phyloP scores from a whole-genome alignment of 352 stramenopile species.

The Phytophthora pluvialis region DNA sequence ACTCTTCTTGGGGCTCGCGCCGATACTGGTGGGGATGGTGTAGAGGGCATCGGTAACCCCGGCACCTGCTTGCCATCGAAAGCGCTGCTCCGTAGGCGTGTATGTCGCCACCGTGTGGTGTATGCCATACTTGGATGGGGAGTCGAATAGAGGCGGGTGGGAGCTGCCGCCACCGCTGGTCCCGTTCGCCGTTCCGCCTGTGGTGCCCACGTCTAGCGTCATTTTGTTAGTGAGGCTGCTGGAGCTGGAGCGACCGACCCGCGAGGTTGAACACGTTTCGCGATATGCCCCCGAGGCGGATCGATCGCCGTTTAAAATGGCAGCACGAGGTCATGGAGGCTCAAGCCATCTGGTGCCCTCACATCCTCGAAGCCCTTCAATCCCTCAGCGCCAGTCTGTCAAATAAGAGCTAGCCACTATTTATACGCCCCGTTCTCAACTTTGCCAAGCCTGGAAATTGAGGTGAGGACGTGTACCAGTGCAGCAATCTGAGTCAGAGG shows the following conservation, averaged over 20 bases:
- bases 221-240: constrained; percentile 11
- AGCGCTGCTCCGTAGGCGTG: constrained; percentile 70
- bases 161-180: constrained; percentile 30
- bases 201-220: constrained; percentile 25
- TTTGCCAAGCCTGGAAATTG: neutral
- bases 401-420: constrained; percentile 19
- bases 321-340: neutral
- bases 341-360: neutral
- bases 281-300: constrained; percentile 3
- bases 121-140: constrained; percentile 73
- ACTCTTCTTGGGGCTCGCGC: constrained; percentile 63
- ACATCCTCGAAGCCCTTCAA: constrained; percentile 4
- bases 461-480: constrained; percentile 19
- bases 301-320: too few relatives aligned
- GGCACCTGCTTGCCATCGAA: constrained; percentile 69
- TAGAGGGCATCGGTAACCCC: constrained; percentile 74
- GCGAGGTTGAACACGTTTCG: constrained; percentile 14
- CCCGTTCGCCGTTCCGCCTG: constrained; percentile 28
- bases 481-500: constrained; percentile 9
- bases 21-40: constrained; percentile 68
- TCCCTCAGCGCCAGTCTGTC: neutral
- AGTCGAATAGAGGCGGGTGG: constrained; percentile 68
- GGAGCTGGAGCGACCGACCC: constrained; percentile 1
- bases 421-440: constrained; percentile 19
- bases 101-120: constrained; percentile 75